These are phyloP conservation scores for Cystoisospora suis DNA, from an alignment of 169 alveolate species.

Conservation along the genomic window DNA sequence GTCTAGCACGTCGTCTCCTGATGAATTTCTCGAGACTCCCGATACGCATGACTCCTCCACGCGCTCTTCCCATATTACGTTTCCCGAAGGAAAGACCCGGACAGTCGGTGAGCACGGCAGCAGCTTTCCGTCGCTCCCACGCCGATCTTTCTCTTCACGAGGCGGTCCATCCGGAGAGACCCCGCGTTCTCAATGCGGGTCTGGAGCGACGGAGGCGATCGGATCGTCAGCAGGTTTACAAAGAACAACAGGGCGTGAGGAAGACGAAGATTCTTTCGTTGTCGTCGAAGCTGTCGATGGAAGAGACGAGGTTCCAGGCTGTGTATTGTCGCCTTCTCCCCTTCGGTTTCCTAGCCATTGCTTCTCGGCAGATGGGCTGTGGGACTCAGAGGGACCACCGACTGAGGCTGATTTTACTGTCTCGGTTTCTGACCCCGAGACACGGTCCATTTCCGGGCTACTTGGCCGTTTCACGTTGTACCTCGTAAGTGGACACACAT, in stretches of 20 bases:
- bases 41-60: too few species aligned
- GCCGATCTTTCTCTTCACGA: too few species aligned
- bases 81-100: too few species aligned
- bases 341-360: slow-evolving; percentile 17
- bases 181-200: too few species aligned
- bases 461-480: slow-evolving; percentile 32
- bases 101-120: too few species aligned
- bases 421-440: slow-evolving; percentile 17
- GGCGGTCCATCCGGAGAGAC: too few species aligned
- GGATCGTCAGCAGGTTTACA: not conserved
- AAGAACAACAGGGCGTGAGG: not conserved
- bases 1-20: too few species aligned
- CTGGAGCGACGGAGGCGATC: too few species aligned
- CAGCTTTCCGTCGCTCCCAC: too few species aligned
- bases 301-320: slow-evolving; percentile 14
- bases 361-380: slow-evolving; percentile 10
- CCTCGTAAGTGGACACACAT: slow-evolving; percentile 67
- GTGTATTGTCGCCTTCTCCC: slow-evolving; percentile 3
- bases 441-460: slow-evolving; percentile 9
- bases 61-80: too few species aligned
- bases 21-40: too few species aligned
- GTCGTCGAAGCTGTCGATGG: slow-evolving; percentile 17
- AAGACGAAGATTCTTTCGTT: slow-evolving; percentile 16
- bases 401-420: not conserved
- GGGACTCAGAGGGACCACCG: slow-evolving; percentile 24